These are phyloP conservation scores for Lactarius pseudohatsudake DNA, from an alignment of 768 basidiomycete species.

Conservation along the genomic window DNA sequence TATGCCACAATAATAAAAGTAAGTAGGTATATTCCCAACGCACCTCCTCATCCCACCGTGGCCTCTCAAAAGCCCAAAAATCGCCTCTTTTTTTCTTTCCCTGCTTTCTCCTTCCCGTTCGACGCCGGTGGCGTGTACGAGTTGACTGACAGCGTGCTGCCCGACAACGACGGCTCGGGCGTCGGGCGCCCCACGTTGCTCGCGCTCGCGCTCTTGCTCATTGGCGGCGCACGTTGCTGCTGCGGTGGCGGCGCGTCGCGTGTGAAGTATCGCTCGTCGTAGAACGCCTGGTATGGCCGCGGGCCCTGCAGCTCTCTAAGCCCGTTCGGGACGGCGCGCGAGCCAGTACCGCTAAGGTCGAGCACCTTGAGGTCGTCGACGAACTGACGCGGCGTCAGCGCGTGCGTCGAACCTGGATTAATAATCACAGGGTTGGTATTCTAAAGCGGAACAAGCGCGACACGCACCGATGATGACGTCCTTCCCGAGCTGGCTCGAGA, in stretches of 20 bases:
- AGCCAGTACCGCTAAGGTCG: constrained; percentile 85
- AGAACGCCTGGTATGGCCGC: constrained; percentile 68
- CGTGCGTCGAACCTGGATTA: constrained; percentile 81
- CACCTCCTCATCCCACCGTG: not conserved
- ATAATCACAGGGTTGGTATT: not conserved
- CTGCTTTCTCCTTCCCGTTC: constrained; percentile 41
- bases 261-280: constrained; percentile 76
- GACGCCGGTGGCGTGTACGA: constrained; percentile 18
- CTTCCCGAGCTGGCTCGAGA: constrained; percentile 72
- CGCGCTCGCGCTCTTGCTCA: constrained; percentile 33
- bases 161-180: constrained; percentile 51
- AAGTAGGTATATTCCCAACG: not conserved
- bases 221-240: constrained; percentile 35
- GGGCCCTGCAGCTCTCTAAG: constrained; percentile 49
- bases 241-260: constrained; percentile 59
- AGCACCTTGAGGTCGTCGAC: constrained; percentile 85
- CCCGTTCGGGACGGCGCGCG: constrained; percentile 68
- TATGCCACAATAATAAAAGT: constrained; percentile 14
- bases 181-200: constrained; percentile 35
- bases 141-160: constrained; percentile 43
- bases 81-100: constrained; percentile 72
- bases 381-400: constrained; percentile 78
- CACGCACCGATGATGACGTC: constrained; percentile 86
- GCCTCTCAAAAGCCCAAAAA: constrained; percentile 17
- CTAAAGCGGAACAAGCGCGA: too few species aligned